These are phyloP conservation scores for Fusarium illudens DNA, from an alignment of 2,329 filamentous ascomycete species.

Conservation along the genomic window DNA sequence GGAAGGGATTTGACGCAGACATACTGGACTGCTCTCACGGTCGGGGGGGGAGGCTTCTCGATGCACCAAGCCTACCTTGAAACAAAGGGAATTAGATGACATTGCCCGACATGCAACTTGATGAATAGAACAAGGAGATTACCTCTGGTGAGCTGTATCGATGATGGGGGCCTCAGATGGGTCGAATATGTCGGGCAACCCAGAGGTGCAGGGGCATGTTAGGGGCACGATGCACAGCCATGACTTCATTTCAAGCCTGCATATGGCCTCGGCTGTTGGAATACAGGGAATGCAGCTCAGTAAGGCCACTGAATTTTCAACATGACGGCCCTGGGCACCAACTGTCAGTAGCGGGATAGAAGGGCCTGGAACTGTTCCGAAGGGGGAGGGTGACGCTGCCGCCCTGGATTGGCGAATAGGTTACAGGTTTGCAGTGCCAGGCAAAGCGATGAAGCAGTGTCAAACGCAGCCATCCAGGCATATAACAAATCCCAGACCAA, in stretches of 20 bases:
- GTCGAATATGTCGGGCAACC: background rate
- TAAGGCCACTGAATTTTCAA: background rate
- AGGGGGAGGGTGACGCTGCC: background rate
- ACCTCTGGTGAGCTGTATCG: background rate
- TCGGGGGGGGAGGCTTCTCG: background rate
- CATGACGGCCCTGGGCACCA: background rate
- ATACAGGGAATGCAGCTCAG: background rate
- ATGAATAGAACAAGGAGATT: background rate
- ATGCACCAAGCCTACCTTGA: background rate
- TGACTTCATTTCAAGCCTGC: background rate
- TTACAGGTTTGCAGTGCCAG: background rate
- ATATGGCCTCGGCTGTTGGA: background rate
- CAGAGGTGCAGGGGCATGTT: background rate
- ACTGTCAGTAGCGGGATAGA: background rate
- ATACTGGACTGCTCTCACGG: background rate
- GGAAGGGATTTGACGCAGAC: background rate
- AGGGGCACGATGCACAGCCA: background rate
- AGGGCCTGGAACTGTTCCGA: background rate
- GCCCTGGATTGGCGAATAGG: background rate
- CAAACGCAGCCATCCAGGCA: background rate
- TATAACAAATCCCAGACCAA: background rate
- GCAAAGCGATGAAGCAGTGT: background rate
- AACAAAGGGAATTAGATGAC: background rate
- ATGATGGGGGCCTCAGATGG: background rate
- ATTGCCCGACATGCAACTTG: background rate